Evolutionary conservation across 2,329 filamentous ascomycete genomes (phyloP), one percentile per base, ranked within the genome.

Genomic region (Aphanocladium album): DNA sequence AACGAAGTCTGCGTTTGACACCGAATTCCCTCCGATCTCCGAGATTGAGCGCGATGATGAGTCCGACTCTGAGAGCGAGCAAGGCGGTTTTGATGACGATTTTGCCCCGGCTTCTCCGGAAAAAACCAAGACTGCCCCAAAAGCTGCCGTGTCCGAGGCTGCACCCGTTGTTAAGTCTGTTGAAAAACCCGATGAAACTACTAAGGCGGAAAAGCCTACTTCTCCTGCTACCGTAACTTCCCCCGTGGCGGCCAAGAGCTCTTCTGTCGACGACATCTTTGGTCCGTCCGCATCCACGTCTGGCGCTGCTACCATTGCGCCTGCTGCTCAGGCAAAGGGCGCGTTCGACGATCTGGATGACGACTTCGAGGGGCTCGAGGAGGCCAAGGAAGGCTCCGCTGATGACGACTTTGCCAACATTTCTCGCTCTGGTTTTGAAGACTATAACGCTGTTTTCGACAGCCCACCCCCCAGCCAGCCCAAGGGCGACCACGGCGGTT

Each of bases 21-120:
- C 85, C 23, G 95, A 98, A 71, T 98, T 98, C 70, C 95, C 95
- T 35, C 95, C 93, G 0, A 96, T 98, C 62, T 87, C 89, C n/a
- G 91, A 93, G 71, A 77, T 97, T 61, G 89, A 90, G 63, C 83
- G 86, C 23, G 60, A 90, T 21, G 89, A 96, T 21, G 89, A 96
- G n/a, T 93, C 89, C 33, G 91, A 96, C 62, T 89, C 88, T 33
- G 88, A 87, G 59, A 89, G 85, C 62, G 90, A 91, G 52, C 84
- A 84, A 53, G 91, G 90, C 46, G 91, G 93, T 0, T 98, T 98
- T 70, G 93, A 96, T 54, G 95, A 99, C 70, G 89, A 97, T 73
- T 98, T 98, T 71, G 88, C 89, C 0, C 86, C 90, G 16, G 82
- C 84, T 2, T 82, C 82, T 78, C 80, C 25, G 70, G 72, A 27